Evolutionary conservation across 495 filamentous ascomycete genomes (phyloP).

Genomic region (Penicillium waksmanii): DNA sequence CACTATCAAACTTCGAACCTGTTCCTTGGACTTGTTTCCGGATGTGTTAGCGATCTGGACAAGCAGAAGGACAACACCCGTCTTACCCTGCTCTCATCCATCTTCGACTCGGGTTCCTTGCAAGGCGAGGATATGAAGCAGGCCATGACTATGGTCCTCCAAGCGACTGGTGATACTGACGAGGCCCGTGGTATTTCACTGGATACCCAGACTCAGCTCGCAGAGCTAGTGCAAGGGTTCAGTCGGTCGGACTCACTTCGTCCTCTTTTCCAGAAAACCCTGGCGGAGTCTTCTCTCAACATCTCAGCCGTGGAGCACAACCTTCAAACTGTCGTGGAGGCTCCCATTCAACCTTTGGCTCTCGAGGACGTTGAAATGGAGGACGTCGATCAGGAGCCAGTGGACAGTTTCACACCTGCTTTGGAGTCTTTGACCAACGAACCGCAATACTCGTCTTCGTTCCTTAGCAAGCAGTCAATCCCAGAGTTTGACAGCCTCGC

Average conservation of each 20-base stretch:
- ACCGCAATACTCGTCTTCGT: conserved; percentile 34
- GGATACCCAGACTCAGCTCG: conserved; percentile 63
- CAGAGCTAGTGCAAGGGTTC: conserved; percentile 63
- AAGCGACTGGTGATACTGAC: conserved; percentile 37
- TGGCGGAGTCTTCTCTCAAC: conserved; percentile 65
- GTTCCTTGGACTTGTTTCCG: conserved; percentile 69
- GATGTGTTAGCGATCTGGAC: conserved; percentile 64
- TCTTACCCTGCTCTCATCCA: conserved; percentile 59
- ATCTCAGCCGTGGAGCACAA: conserved; percentile 70
- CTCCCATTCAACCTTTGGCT: conserved; percentile 38
- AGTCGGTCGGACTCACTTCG: conserved; percentile 56
- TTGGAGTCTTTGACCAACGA: conserved; percentile 40
- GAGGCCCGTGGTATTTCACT: conserved; percentile 43
- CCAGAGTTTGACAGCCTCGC: conserved; percentile 58
- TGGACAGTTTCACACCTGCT: conserved; percentile 44
- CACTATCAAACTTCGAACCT: conserved; percentile 73
- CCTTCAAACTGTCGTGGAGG: conserved; percentile 66
- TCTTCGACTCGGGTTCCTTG: conserved; percentile 65
- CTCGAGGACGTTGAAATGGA: conserved; percentile 59
- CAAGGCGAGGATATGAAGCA: conserved; percentile 61
- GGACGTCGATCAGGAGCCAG: conserved; percentile 38
- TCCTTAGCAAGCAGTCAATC: conserved; percentile 40
- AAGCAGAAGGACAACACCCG: conserved; percentile 61
- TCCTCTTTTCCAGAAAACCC: conserved; percentile 58
- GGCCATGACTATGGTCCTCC: conserved; percentile 65